phyloP scores from a whole-genome alignment of 176 grass and related monocot species.

The Stipa capillata region DNA sequence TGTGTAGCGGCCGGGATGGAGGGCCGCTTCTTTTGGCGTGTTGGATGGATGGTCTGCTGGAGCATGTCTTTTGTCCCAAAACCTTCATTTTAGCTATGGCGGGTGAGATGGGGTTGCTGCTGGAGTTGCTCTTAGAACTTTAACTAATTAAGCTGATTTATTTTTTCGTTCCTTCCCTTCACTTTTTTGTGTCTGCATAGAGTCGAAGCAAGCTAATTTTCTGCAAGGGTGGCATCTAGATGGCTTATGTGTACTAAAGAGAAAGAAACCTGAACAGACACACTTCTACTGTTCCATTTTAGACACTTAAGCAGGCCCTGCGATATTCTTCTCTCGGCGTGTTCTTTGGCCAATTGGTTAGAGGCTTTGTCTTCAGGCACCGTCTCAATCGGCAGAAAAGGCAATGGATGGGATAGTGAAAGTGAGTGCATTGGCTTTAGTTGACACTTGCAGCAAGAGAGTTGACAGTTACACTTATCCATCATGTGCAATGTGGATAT shows the following conservation, averaged over 20 bases:
- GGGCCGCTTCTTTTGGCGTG: too few relatives aligned
- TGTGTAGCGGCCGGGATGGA: too few relatives aligned
- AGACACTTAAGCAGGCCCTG: not conserved
- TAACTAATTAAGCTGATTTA: not conserved
- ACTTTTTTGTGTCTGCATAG: not conserved
- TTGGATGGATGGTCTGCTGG: too few relatives aligned
- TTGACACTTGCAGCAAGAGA: not conserved
- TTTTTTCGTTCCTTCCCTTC: not conserved
- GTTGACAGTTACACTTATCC: slow-evolving; percentile 17
- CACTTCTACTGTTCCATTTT: not conserved
- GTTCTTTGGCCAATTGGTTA: not conserved
- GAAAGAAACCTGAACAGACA: not conserved
- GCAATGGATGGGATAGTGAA: not conserved
- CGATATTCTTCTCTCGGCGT: not conserved
- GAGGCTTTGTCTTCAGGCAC: not conserved
- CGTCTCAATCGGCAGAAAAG: slow-evolving; percentile 27
- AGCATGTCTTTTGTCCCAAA: too few relatives aligned
- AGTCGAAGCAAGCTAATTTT: not conserved
- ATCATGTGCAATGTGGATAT: not conserved
- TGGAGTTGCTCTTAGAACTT: too few relatives aligned
- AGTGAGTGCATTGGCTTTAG: slow-evolving; percentile 14
- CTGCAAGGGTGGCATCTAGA: not conserved
- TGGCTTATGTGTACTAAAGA: not conserved
- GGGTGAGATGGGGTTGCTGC: too few relatives aligned
- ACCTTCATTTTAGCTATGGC: too few relatives aligned